Conservation (phyloP, 179 eudicot species). For the Corrigiola litoralis region DNA sequence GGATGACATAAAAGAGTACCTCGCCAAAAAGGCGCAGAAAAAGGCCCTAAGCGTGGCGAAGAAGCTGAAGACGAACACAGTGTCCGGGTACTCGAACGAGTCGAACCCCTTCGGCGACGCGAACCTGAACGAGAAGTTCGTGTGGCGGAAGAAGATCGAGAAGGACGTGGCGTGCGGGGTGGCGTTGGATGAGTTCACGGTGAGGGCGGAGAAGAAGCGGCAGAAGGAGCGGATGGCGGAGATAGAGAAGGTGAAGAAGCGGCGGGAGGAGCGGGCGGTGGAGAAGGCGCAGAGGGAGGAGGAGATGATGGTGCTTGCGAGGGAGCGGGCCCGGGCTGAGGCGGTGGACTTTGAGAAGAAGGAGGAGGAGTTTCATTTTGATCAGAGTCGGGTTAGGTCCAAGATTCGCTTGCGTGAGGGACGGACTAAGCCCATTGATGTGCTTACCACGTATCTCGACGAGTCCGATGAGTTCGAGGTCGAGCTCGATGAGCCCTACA, state of each 20-base stretch:
- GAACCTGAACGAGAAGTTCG: conserved; percentile 85
- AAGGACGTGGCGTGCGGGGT: conserved; percentile 64
- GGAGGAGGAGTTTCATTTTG: conserved; percentile 98
- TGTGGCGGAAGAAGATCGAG: conserved; percentile 92
- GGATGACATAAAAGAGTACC: conserved; percentile 52
- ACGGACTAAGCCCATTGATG: conserved; percentile 79
- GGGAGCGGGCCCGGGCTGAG: conserved; percentile 92
- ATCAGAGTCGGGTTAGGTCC: conserved; percentile 92
- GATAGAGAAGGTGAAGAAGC: conserved; percentile 93
- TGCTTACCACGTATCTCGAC: conserved; percentile 79
- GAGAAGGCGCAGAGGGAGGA: conserved; percentile 93
- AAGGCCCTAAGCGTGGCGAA: conserved; percentile 61
- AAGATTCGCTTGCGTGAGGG: conserved; percentile 84
- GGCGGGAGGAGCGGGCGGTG: conserved; percentile 87
- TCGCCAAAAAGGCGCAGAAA: conserved; percentile 71
- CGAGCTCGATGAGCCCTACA: conserved; percentile 78
- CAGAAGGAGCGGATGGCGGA: conserved; percentile 87
- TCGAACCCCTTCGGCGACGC: conserved; percentile 91
- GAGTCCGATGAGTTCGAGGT: conserved; percentile 80
- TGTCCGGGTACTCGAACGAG: conserved; percentile 72
- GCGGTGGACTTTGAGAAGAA: conserved; percentile 97
- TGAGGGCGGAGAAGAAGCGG: conserved; percentile 74
- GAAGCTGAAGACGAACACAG: conserved; percentile 51
- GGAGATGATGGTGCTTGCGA: conserved; percentile 63
- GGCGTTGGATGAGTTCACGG: conserved; percentile 61